Evolutionary conservation across 495 filamentous ascomycete genomes (phyloP).

Genomic region (Evernia prunastri): DNA sequence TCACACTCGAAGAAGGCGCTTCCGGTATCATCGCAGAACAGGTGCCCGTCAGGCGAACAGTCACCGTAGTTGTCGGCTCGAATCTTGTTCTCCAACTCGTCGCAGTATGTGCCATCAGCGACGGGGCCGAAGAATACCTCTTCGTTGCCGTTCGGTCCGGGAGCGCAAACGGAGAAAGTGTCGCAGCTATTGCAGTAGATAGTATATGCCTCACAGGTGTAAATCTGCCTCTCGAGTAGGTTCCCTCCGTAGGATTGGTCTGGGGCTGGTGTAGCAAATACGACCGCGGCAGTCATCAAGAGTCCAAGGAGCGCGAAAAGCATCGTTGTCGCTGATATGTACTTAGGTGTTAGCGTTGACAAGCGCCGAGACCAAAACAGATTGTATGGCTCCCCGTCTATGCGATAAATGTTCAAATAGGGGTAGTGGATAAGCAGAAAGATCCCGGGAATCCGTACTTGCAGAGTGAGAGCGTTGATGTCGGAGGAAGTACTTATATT

Average conservation of each 20-base stretch:
- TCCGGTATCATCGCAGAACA: background rate
- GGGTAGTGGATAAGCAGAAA: background rate
- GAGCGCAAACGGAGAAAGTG: background rate
- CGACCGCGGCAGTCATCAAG: background rate
- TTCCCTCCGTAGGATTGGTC: background rate
- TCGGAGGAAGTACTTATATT: background rate
- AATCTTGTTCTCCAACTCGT: background rate
- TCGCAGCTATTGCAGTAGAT: slow-evolving; percentile 1
- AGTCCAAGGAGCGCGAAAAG: background rate
- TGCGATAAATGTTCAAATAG: background rate
- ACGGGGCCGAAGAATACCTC: background rate
- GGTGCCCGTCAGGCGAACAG: background rate
- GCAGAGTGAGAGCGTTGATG: background rate
- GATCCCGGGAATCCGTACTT: background rate
- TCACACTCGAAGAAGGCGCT: background rate
- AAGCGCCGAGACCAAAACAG: no score
- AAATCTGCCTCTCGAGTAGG: background rate
- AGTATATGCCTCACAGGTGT: background rate
- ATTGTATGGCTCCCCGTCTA: background rate
- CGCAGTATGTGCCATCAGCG: background rate
- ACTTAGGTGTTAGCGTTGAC: background rate
- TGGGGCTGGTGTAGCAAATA: background rate
- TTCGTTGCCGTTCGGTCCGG: background rate
- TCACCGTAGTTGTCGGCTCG: background rate
- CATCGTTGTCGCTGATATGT: background rate